Percentiles rank a stretch among this genome's conserved stretches.
Conservation (phyloP, 345 rosid genomes). For the Eucalyptus marginata region DNA sequence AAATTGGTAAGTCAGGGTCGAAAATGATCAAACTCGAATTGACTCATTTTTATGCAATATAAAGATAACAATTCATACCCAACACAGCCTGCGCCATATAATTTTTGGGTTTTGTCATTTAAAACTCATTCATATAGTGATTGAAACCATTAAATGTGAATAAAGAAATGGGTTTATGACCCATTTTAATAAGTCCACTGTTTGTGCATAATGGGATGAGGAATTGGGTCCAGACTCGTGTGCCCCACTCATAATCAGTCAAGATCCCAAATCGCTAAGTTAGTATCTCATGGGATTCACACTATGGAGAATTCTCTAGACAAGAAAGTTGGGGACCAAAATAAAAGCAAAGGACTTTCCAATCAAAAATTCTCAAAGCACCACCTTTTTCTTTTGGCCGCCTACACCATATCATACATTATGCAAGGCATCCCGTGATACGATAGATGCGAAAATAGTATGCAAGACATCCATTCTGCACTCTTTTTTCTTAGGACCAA, state of each 20-base stretch:
- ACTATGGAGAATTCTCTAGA: neutral
- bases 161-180: too few relatives aligned
- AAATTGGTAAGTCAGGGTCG: accelerated
- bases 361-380: neutral
- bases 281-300: neutral
- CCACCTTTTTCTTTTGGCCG: neutral
- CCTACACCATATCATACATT: neutral
- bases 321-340: accelerated
- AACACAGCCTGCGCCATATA: accelerated
- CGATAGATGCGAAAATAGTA: neutral
- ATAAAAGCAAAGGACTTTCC: neutral
- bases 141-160: too few relatives aligned
- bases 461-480: neutral
- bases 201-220: neutral
- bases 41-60: accelerated
- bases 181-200: accelerated
- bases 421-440: neutral
- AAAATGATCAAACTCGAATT: too few relatives aligned
- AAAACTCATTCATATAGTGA: too few relatives aligned
- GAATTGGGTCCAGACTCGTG: neutral
- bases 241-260: neutral
- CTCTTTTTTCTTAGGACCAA: neutral
- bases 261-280: neutral
- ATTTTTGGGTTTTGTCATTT: neutral
- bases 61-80: too few relatives aligned